Evolutionary conservation across 257 asterid species (phyloP), one percentile per base, ranked within the genome.

Genomic region (Petunia axillaris): DNA sequence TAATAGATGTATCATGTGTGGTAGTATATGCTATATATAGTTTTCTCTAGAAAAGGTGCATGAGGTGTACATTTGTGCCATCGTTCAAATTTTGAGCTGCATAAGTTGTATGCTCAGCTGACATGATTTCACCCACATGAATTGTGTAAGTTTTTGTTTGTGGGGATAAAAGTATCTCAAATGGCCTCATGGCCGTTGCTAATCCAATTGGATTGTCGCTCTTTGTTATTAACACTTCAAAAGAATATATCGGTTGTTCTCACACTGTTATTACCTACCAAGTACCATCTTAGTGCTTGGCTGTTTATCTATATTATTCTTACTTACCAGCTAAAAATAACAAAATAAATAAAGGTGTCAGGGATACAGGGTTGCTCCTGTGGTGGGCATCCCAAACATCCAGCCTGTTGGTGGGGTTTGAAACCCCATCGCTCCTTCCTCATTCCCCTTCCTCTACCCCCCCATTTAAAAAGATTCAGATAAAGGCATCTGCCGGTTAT

Each of bases 31-130:
- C 52, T 16, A 40, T 65, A 39, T 16, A 40, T 65, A 39, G 25
- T 65, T 39, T 39, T 38, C 16, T 39, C 1, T 6, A 14, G 1
- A 64, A 65, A 40, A 6, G 36, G 13, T 14, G 36, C 74, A 65
- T 64, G 74, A 65, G 35, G 48, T 65, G 74, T 65, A 65, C 74
- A 40, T 39, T 64, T 8, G 8, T 65, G 52, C 52, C 52, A 65
- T 65, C 1, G 13, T 11, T 64, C 50, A 39, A 4, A 38, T 64
- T 64, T 39, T 64, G 48, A 64, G 71, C 71, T 64, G 71, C 71
- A 64, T 3, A 64, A 39, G 8, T 37, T 5, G 41, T 13, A 65
- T 39, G 36, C 52, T 39, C 39, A 38, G 40, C 35, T 6, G 36
- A 50, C 73, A 15, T 14, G 40, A 65, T 39, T 64, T 65, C 73